phyloP scores from a whole-genome alignment of 495 filamentous ascomycete species.

The Gamarada debralockiae region DNA sequence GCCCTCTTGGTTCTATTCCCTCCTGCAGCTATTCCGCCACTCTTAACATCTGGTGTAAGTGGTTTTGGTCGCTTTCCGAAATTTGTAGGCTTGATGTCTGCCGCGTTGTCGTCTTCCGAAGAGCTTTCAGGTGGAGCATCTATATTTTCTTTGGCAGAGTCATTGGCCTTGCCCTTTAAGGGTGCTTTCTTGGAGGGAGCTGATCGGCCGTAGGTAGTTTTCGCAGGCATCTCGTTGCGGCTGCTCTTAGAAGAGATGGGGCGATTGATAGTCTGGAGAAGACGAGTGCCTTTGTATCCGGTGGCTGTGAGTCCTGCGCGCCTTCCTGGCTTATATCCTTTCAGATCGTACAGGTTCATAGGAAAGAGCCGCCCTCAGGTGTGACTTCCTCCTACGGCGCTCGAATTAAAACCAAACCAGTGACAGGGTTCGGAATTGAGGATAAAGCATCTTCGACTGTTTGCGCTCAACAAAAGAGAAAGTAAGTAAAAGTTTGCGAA shows the following conservation, averaged over 20 bases:
- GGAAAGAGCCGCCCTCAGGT: constrained; percentile 3
- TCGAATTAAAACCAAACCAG: too few species aligned
- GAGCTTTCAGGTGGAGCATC: neutral
- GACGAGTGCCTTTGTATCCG: neutral
- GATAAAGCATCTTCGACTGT: too few species aligned
- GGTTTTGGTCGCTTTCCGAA: neutral
- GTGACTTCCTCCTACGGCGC: neutral
- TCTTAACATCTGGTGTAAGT: neutral
- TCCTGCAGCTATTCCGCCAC: neutral
- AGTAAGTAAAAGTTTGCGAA: neutral
- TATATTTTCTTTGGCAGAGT: constrained; percentile 4
- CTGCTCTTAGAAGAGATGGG: neutral
- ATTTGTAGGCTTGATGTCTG: neutral
- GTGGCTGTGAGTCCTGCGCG: constrained; percentile 4
- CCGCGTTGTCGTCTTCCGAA: neutral
- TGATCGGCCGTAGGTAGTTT: neutral
- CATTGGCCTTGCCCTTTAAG: neutral
- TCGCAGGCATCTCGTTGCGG: neutral
- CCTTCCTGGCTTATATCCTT: neutral
- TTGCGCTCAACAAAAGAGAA: too few species aligned
- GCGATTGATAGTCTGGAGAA: neutral
- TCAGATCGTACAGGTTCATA: neutral
- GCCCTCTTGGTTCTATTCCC: neutral
- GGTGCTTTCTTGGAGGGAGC: neutral
- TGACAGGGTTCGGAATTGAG: neutral